Evolutionary conservation across 169 alveolate species (phyloP).

Genomic region (Neospora caninum): DNA sequence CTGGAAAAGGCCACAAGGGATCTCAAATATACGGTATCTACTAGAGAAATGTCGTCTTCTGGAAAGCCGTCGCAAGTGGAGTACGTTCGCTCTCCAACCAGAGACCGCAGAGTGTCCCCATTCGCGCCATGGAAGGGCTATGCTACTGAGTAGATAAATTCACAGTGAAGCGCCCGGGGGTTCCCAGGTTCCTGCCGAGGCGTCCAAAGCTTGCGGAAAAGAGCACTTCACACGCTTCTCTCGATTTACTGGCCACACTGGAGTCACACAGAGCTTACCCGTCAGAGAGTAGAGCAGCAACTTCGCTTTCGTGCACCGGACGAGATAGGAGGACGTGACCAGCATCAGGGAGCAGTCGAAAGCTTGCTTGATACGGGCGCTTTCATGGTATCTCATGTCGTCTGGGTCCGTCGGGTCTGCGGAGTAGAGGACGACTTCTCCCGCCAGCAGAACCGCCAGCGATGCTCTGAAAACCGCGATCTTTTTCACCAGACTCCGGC

Average conservation of each 20-base stretch:
- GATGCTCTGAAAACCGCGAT: slow-evolving; percentile 92
- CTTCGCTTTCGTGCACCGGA: slow-evolving; percentile 83
- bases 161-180: too few species aligned
- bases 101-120: not conserved
- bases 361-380: slow-evolving; percentile 82
- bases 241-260: too few species aligned
- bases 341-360: slow-evolving; percentile 88
- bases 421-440: slow-evolving; percentile 75
- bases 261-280: not conserved
- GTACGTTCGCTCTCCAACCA: not conserved
- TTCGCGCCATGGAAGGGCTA: not conserved
- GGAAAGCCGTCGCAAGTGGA: not conserved
- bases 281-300: slow-evolving; percentile 79
- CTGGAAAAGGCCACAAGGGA: not conserved
- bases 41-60: not conserved
- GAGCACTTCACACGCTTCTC: too few species aligned
- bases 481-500: slow-evolving; percentile 90
- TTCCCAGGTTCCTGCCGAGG: too few species aligned
- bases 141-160: too few species aligned
- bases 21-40: not conserved
- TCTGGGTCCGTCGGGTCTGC: slow-evolving; percentile 77
- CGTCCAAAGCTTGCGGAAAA: too few species aligned
- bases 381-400: slow-evolving; percentile 84
- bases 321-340: slow-evolving; percentile 85
- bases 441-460: slow-evolving; percentile 90